Base-by-base conservation (phyloP, 345 rosid genomes). In the Durio zibethinus region DNA sequence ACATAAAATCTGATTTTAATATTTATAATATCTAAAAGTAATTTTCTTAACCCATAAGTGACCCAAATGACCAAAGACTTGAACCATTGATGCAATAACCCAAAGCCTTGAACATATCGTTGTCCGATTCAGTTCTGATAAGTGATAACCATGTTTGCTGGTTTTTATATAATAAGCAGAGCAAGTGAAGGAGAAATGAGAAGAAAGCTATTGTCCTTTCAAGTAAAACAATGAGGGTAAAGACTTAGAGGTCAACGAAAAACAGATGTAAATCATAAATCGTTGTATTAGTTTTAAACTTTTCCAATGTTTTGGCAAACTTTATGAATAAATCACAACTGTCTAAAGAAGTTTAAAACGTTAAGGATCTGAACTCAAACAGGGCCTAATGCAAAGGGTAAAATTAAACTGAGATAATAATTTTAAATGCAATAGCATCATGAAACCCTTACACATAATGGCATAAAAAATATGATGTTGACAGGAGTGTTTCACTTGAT, bases 401-500 rank as follows among this genome's bases (percentile, higher is more conserved):
- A 23, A 68, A 6, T 67, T 16, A 10, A 35, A 14, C 21, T 25
- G 54, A 48, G 23, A 48, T 48, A 16, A 50, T 29, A 25, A 18
- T 18, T 50, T 71, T 71, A 48, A 70, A 48, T 71, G 60, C 27
- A 48, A 31, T 1, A 50, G 60, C 60, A 71, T 18, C 42, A 31
- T 4, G 23, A 50, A 50, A 50, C 59, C 31, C 74, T 27, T 5
- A 45, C 6, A 50, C 74, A 48, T 10, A 71, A 50, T 50, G 74
- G 59, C 31, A 12, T 27, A 50, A 29, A 61, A 27, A 60, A 42
- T 29, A 25, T 27, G 70, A 59, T 61, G 36, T 21, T 64, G 2
- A 67, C n/a, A 29, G 29, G 61, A 50, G 33, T 23, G 12, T 65
- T 79, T 71, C 45, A 27, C 67, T 65, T 53, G 18, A 70, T 64